Conservation (phyloP, 768 basidiomycete genomes). For the Neoboletus magnificus region DNA sequence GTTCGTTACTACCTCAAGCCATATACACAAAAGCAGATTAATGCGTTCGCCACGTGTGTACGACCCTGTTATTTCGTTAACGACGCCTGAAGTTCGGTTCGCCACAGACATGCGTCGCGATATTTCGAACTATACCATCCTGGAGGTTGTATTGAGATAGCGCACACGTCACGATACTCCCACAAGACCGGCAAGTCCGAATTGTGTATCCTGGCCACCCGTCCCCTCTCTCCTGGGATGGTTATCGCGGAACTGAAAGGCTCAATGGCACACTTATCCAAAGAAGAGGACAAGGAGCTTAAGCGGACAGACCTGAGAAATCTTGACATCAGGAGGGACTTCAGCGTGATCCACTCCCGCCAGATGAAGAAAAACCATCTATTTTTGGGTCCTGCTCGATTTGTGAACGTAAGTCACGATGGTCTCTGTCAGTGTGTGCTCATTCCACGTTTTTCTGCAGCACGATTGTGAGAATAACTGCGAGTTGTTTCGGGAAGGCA, state of each 20-base stretch:
- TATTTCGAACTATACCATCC: slow-evolving; percentile 88
- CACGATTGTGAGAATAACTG: slow-evolving; percentile 91
- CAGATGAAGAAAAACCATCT: slow-evolving; percentile 91
- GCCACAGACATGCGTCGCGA: slow-evolving; percentile 74
- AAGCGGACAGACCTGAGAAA: slow-evolving; percentile 73
- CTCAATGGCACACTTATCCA: slow-evolving; percentile 84
- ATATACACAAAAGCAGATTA: slow-evolving; percentile 81
- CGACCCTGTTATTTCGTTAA: slow-evolving; percentile 24
- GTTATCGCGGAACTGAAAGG: slow-evolving; percentile 87
- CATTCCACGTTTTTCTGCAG: slow-evolving; percentile 36
- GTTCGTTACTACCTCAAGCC: slow-evolving; percentile 75
- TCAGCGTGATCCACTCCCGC: slow-evolving; percentile 88
- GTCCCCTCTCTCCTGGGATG: slow-evolving; percentile 58
- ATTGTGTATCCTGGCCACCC: slow-evolving; percentile 82
- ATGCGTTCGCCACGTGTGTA: slow-evolving; percentile 89
- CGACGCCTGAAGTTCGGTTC: slow-evolving; percentile 27
- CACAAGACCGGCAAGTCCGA: slow-evolving; percentile 88
- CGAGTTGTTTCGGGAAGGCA: slow-evolving; percentile 83
- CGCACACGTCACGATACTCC: slow-evolving; percentile 84
- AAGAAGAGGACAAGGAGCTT: slow-evolving; percentile 82
- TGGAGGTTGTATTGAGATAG: slow-evolving; percentile 80
- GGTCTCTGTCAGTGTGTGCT: neutral
- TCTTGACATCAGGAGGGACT: slow-evolving; percentile 77
- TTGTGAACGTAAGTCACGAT: slow-evolving; percentile 72
- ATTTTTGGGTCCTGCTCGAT: slow-evolving; percentile 87